phyloP scores from a whole-genome alignment of 257 asterid genomes.

The Solanum virginianum region DNA sequence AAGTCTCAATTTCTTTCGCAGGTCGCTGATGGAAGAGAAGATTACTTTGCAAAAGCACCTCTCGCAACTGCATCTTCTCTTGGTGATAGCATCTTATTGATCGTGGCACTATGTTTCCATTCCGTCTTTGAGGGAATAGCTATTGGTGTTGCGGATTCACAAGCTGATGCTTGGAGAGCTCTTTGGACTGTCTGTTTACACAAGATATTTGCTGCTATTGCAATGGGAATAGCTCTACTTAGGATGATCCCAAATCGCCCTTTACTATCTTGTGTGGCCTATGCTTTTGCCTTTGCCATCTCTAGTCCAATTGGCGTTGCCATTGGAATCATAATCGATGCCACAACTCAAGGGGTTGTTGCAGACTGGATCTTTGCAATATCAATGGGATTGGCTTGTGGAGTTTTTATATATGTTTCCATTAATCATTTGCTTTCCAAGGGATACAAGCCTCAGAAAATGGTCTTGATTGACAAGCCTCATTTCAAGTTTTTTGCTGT shows the following conservation, averaged over 20 bases:
- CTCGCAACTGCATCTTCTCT: slow-evolving; percentile 37
- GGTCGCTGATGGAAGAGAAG: slow-evolving; percentile 8
- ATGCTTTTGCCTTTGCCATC: slow-evolving; percentile 77
- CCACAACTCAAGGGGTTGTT: slow-evolving; percentile 62
- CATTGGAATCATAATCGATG: slow-evolving; percentile 70
- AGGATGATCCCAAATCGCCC: slow-evolving; percentile 85
- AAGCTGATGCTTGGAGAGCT: slow-evolving; percentile 79
- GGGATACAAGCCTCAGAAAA: slow-evolving; percentile 48
- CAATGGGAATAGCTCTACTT: slow-evolving; percentile 93
- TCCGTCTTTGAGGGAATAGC: slow-evolving; percentile 92
- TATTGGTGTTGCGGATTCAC: slow-evolving; percentile 74
- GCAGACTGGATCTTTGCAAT: slow-evolving; percentile 83
- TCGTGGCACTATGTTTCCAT: slow-evolving; percentile 73
- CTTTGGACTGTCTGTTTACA: slow-evolving; percentile 82
- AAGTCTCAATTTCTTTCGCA: not conserved
- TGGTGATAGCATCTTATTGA: slow-evolving; percentile 60
- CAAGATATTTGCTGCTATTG: slow-evolving; percentile 85
- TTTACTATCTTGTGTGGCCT: slow-evolving; percentile 53
- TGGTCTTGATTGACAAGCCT: slow-evolving; percentile 29
- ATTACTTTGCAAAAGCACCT: slow-evolving; percentile 24
- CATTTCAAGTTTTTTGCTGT: slow-evolving; percentile 55
- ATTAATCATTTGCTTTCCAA: slow-evolving; percentile 66
- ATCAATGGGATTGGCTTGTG: slow-evolving; percentile 90
- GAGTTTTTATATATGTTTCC: slow-evolving; percentile 72
- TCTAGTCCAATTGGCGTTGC: slow-evolving; percentile 79